phyloP scores from a whole-genome alignment of 352 stramenopile species.

The Peronospora destructor region DNA sequence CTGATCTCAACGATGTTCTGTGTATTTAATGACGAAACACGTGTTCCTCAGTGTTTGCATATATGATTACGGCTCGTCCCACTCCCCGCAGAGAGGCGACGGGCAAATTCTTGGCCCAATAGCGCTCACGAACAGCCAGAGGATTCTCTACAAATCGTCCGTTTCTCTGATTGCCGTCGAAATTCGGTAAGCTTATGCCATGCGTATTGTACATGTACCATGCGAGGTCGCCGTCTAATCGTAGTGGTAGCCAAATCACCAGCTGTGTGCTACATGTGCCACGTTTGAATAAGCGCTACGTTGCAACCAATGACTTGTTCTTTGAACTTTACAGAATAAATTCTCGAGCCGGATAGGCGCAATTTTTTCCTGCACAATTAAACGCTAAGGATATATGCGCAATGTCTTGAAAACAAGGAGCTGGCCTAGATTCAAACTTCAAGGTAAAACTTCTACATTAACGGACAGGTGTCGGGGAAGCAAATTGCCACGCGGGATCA shows the following conservation, averaged over 20 bases:
- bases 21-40: neutral
- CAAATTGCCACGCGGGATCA: neutral
- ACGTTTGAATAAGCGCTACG: conserved; percentile 9
- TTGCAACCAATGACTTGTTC: conserved; percentile 22
- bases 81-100: conserved; percentile 12
- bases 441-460: conserved; percentile 16
- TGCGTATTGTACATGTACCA: neutral
- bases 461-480: conserved; percentile 13
- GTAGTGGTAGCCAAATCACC: conserved; percentile 23
- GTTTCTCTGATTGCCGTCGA: neutral
- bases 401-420: conserved; percentile 1
- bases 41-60: neutral
- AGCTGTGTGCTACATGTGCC: conserved; percentile 11
- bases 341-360: conserved; percentile 11
- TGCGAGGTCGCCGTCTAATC: conserved; percentile 9
- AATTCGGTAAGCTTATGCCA: conserved; percentile 12
- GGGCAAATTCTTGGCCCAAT: conserved; percentile 15
- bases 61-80: neutral
- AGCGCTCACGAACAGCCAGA: conserved; percentile 8
- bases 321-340: neutral
- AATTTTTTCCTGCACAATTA: neutral
- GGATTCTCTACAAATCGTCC: conserved; percentile 16
- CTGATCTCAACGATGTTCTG: neutral
- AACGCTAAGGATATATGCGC: conserved; percentile 6
- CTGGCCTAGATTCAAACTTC: conserved; percentile 23